Evolutionary conservation across 2,329 filamentous ascomycete species (phyloP).

Genomic region (Reticulascus tulasneorum): DNA sequence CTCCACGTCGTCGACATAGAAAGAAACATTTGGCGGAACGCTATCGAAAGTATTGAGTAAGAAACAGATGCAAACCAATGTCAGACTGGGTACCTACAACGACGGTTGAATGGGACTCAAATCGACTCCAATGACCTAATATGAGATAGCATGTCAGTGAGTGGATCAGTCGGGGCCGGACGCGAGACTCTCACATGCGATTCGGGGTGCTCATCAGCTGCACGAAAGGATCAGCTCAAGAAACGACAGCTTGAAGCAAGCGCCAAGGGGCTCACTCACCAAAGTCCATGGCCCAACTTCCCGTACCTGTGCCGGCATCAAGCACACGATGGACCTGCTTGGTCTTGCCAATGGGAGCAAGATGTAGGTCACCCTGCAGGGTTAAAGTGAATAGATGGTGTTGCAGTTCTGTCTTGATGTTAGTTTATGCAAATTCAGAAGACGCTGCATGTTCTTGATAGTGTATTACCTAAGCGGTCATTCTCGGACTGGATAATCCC

Average conservation of each 20-base stretch:
- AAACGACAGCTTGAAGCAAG: no score
- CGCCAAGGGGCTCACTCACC: conserved; percentile 16
- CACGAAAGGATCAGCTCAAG: neutral
- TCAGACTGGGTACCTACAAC: conserved; percentile 20
- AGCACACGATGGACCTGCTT: conserved; percentile 23
- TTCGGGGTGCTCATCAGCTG: conserved; percentile 26
- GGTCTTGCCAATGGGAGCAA: conserved; percentile 14
- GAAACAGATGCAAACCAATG: neutral
- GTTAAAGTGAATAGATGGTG: conserved; percentile 22
- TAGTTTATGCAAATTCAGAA: neutral
- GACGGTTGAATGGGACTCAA: conserved; percentile 37
- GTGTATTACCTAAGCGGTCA: conserved; percentile 16
- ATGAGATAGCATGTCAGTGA: neutral
- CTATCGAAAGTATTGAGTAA: conserved; percentile 16
- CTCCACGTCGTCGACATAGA: conserved; percentile 41
- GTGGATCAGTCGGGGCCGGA: no score
- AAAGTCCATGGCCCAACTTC: conserved; percentile 42
- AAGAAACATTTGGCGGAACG: conserved; percentile 45
- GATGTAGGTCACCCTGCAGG: conserved; percentile 18
- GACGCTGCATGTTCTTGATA: neutral
- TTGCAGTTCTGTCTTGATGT: conserved; percentile 18
- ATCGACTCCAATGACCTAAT: conserved; percentile 33
- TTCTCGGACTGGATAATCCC: conserved; percentile 16
- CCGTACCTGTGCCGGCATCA: conserved; percentile 47
- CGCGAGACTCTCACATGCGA: conserved; percentile 17